Evolutionary conservation across 208 protist genomes (phyloP), one percentile per base, ranked within the genome.

Genomic region (Leishmania amazonensis): DNA sequence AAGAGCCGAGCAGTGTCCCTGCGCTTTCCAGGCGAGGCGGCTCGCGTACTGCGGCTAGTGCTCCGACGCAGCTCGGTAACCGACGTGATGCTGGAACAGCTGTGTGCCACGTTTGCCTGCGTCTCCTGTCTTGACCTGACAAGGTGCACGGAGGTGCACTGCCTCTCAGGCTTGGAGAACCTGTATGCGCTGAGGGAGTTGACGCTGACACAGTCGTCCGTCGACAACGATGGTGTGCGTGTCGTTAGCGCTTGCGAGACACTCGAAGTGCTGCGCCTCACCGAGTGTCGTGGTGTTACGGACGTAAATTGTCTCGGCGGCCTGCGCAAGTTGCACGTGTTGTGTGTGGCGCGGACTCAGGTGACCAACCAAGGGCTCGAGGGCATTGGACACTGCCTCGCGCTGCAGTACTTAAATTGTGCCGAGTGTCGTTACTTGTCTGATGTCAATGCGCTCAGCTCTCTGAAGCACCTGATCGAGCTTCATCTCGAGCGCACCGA

Each of bases 401-500:
- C 76, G 9, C 75, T 97, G 78, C 78, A 78, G 38, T 85, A 83
- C 49, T 77, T 96, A n/a, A 84, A 78, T 65, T 85, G 94, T n/a
- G 86, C 83, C 35, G 88, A 94, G 65, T 97, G 94, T 76, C 87
- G 87, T 3, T 89, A 89, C 71, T n/a, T 96, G 42, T 88, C 90
- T 1, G 86, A 92, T 74, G 82, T 95, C 13, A 94, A 94, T 83
- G 72, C 84, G 31, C 80, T 97, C 7, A 81, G 85, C 24, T 71
- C 85, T 15, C 83, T 97, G 19, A 64, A 54, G 58, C 78, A 74
- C 3, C 81, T 97, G 38, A 24, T 74, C 24, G 89, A 95, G 81
- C 89, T 97, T 28, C 88, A 93, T 62, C 75, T 92, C 7, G 89
- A 88, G 81, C 77, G 78, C 67, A 97, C 91, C 3, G 79, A 75